A percentile compares a stretch with the other conserved stretches of the same genome.
Evolutionary conservation across 495 filamentous ascomycete genomes (phyloP).

Genomic region (Pyronema domesticum): DNA sequence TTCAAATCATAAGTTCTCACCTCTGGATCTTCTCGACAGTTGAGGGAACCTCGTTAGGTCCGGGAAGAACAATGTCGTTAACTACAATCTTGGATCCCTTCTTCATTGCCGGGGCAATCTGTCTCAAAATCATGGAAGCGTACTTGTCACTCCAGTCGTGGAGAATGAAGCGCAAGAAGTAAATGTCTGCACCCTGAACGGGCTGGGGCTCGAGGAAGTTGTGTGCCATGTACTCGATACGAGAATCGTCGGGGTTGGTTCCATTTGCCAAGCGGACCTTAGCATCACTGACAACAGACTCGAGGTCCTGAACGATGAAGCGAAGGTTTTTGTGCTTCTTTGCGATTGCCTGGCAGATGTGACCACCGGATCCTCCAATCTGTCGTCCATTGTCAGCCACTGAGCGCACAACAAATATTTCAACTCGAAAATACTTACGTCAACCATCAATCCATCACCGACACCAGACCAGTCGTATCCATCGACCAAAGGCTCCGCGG

Average conservation of each 20-base stretch:
- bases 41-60: constrained; percentile 8
- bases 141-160: constrained; percentile 36
- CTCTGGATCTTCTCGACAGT: neutral
- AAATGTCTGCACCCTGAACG: constrained; percentile 33
- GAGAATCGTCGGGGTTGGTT: constrained; percentile 8
- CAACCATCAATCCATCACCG: constrained; percentile 8
- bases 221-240: constrained; percentile 31
- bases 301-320: constrained; percentile 28
- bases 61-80: constrained; percentile 30
- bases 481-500: neutral
- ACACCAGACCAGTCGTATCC: constrained; percentile 8
- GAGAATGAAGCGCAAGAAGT: constrained; percentile 37
- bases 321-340: constrained; percentile 6
- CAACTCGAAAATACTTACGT: neutral
- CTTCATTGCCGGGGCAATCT: constrained; percentile 29
- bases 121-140: constrained; percentile 28
- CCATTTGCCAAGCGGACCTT: neutral
- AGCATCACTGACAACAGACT: neutral
- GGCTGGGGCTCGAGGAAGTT: constrained; percentile 35
- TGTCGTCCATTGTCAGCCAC: neutral
- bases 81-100: constrained; percentile 29
- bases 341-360: constrained; percentile 8
- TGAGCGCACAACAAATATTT: neutral
- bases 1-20: neutral
- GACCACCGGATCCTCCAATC: constrained; percentile 3